These are phyloP conservation scores for Nyctanthes arbortristis DNA, from an alignment of 257 asterid species.

Conservation along the genomic window DNA sequence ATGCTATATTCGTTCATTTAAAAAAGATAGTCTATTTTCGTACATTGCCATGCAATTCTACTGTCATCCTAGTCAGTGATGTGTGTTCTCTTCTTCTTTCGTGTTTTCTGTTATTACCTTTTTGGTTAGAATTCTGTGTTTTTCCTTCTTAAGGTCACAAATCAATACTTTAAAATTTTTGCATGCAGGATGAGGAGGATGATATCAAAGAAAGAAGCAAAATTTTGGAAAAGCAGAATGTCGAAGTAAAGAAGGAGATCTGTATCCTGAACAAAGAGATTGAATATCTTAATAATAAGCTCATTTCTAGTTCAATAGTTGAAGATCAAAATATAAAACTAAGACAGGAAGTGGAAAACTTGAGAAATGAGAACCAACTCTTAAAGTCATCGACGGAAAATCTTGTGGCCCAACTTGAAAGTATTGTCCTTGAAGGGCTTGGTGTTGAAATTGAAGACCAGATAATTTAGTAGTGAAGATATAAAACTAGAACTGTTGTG, in stretches of 20 bases:
- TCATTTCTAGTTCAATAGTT: not conserved
- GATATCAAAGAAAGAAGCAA: slow-evolving; percentile 9
- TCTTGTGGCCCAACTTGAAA: slow-evolving; percentile 15
- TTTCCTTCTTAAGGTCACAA: not conserved
- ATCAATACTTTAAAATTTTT: not conserved
- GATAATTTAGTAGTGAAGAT: not conserved
- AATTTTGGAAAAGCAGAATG: slow-evolving; percentile 21
- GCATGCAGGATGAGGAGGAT: slow-evolving; percentile 21
- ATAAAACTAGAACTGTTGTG: not conserved
- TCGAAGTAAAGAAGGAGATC: slow-evolving; percentile 16
- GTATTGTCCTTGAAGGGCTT: slow-evolving; percentile 13
- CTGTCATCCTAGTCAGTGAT: slow-evolving; percentile 11
- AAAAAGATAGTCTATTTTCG: not conserved
- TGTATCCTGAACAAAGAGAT: slow-evolving; percentile 19
- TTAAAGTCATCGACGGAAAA: slow-evolving; percentile 1
- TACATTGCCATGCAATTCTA: slow-evolving; percentile 1
- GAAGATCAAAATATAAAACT: slow-evolving; percentile 22
- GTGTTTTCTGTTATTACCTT: not conserved
- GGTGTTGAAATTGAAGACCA: not conserved
- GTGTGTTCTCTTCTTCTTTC: slow-evolving; percentile 18
- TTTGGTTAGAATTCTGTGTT: not conserved
- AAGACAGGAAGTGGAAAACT: slow-evolving; percentile 10
- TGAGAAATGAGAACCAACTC: slow-evolving; percentile 18
- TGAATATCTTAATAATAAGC: slow-evolving; percentile 7
- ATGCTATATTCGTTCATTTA: too few species aligned